These are phyloP conservation scores for Globisporangium radiosum DNA, from an alignment of 352 stramenopile genomes.

Conservation along the genomic window DNA sequence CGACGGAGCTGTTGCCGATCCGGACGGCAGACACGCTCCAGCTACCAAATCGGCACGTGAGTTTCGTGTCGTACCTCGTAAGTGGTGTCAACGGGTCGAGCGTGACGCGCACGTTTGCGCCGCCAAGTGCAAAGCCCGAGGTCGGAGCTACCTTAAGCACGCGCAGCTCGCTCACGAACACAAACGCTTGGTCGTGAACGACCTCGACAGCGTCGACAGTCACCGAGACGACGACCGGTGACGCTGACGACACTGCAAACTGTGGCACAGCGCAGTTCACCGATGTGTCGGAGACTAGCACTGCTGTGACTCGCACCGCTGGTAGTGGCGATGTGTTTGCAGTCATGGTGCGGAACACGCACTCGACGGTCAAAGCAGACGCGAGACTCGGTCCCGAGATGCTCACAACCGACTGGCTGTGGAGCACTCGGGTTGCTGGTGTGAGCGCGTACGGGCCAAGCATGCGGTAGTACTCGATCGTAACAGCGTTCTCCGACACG, in stretches of 20 bases:
- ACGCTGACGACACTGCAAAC: not conserved
- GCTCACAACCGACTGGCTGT: constrained; percentile 18
- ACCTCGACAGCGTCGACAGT: constrained; percentile 16
- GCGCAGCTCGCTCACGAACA: constrained; percentile 3
- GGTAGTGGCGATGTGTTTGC: not conserved
- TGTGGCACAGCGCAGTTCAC: constrained; percentile 6
- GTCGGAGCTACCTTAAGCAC: constrained; percentile 22
- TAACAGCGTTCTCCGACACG: constrained; percentile 34
- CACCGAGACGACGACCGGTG: constrained; percentile 16
- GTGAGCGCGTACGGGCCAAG: constrained; percentile 11
- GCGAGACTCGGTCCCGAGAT: constrained; percentile 17
- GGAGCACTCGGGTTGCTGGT: constrained; percentile 25
- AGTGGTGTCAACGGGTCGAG: constrained; percentile 1
- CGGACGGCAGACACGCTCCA: not conserved
- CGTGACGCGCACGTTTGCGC: constrained; percentile 16
- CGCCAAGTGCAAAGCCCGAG: constrained; percentile 15
- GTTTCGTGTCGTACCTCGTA: constrained; percentile 7
- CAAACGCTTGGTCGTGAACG: constrained; percentile 15
- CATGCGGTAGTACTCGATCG: constrained; percentile 24
- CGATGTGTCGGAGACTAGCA: constrained; percentile 2
- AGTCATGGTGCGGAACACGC: constrained; percentile 14
- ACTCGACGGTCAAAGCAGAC: constrained; percentile 15
- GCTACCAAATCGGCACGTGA: constrained; percentile 24
- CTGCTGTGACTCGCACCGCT: constrained; percentile 1
- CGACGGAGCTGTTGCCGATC: constrained; percentile 6